phyloP scores from a whole-genome alignment of 495 filamentous ascomycete species.

The Melanomma pulvis-pyrius region DNA sequence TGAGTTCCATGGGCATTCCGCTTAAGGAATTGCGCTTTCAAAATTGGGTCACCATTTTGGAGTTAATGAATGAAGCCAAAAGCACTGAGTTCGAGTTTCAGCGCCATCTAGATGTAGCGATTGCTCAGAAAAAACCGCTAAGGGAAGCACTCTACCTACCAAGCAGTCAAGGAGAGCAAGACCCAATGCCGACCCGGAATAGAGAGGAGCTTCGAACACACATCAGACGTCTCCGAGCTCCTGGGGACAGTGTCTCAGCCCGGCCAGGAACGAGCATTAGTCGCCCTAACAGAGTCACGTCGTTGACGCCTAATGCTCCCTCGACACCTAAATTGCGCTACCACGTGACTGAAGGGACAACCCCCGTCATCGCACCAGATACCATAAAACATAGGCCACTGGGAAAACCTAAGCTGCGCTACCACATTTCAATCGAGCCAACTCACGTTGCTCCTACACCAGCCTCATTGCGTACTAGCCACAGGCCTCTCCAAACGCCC shows the following conservation, averaged over 20 bases:
- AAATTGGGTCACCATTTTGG: conserved; percentile 35
- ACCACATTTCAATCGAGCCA: background rate
- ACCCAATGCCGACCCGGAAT: background rate
- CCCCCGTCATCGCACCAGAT: background rate
- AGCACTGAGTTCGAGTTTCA: conserved; percentile 8
- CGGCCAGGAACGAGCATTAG: background rate
- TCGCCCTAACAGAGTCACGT: background rate
- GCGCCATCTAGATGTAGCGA: conserved; percentile 19
- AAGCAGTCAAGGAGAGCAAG: background rate
- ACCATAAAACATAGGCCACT: background rate
- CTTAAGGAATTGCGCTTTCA: conserved; percentile 38
- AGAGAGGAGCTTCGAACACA: background rate
- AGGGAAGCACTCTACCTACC: background rate
- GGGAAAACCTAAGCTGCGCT: background rate
- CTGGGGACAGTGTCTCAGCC: background rate
- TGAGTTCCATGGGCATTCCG: conserved; percentile 30
- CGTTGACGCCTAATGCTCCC: too few species aligned
- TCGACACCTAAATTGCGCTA: background rate
- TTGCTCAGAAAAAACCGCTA: conserved; percentile 1
- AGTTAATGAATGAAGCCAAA: conserved; percentile 34
- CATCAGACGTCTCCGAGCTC: background rate
- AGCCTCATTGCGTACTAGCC: background rate
- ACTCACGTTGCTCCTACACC: background rate
- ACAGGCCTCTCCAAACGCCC: background rate
- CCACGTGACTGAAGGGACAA: background rate